A percentile compares a stretch with the other conserved stretches of the same genome.
Evolutionary conservation across 2,329 filamentous ascomycete genomes (phyloP).

Genomic region (Pseudocercospora pini-densiflorae): DNA sequence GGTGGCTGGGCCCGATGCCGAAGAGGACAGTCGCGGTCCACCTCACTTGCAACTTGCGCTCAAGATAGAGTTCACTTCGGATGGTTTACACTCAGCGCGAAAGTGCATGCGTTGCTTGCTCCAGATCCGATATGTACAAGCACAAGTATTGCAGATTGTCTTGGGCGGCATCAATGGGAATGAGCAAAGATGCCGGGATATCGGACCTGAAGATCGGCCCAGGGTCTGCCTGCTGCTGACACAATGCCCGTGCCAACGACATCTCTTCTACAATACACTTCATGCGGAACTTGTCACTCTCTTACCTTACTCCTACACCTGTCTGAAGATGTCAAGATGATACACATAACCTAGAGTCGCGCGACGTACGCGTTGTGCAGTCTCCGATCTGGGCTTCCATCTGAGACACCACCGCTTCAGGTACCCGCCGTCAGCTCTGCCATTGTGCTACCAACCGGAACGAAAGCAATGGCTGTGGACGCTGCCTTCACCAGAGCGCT

Average conservation of each 20-base stretch:
- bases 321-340: not conserved
- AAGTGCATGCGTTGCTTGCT: not conserved
- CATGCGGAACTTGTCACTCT: not conserved
- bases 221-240: not conserved
- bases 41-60: not conserved
- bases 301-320: not conserved
- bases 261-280: not conserved
- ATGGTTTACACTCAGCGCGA: not conserved
- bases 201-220: too few relatives aligned
- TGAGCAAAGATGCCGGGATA: not conserved
- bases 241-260: not conserved
- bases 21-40: not conserved
- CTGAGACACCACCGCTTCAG: slow-evolving; percentile 2
- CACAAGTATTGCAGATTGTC: not conserved
- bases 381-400: slow-evolving; percentile 2
- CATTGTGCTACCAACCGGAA: not conserved
- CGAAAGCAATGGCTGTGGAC: slow-evolving; percentile 9
- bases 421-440: slow-evolving; percentile 3
- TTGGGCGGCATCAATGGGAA: not conserved
- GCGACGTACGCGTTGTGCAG: not conserved
- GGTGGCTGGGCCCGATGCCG: not conserved
- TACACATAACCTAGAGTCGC: not conserved
- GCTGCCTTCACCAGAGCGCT: slow-evolving; percentile 41
- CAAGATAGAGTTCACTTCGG: not conserved
- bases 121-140: not conserved